Evolutionary conservation across 768 basidiomycete species (phyloP).

Genomic region (Mycena latifolia): DNA sequence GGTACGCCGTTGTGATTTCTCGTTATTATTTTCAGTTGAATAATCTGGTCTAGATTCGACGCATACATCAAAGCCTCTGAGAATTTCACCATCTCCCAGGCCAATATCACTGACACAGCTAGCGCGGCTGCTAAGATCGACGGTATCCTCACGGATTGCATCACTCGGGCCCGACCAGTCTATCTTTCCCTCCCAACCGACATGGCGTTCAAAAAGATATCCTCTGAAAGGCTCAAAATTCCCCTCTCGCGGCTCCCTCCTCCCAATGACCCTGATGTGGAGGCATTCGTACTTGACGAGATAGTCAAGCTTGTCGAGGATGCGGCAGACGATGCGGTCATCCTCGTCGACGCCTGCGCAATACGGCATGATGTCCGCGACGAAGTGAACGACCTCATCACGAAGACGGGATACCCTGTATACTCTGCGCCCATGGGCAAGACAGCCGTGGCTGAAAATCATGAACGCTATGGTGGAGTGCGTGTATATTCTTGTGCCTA

Average conservation of each 20-base stretch:
- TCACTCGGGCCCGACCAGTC: conserved; percentile 82
- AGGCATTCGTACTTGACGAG: conserved; percentile 79
- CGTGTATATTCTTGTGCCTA: conserved; percentile 42
- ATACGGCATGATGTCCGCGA: conserved; percentile 75
- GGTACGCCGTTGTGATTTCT: conserved; percentile 57
- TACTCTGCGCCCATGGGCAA: conserved; percentile 89
- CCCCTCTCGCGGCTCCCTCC: conserved; percentile 65
- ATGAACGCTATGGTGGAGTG: conserved; percentile 84
- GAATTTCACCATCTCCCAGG: conserved; percentile 81
- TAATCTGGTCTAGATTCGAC: conserved; percentile 66
- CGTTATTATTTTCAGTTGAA: too few species aligned
- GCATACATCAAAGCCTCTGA: conserved; percentile 83
- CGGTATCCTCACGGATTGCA: conserved; percentile 77
- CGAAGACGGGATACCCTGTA: conserved; percentile 77
- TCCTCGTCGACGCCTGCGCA: conserved; percentile 87
- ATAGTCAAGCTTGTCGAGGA: conserved; percentile 74
- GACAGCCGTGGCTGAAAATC: conserved; percentile 76
- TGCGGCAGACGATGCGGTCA: conserved; percentile 76
- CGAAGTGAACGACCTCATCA: conserved; percentile 73
- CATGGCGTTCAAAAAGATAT: conserved; percentile 76
- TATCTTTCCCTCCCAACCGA: conserved; percentile 92
- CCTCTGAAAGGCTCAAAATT: conserved; percentile 70
- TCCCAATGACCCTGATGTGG: conserved; percentile 67
- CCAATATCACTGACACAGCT: conserved; percentile 63
- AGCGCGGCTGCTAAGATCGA: conserved; percentile 82